phyloP scores from a whole-genome alignment of 1,139 yeast genomes.

The Kurtzmaniella natalensis region DNA sequence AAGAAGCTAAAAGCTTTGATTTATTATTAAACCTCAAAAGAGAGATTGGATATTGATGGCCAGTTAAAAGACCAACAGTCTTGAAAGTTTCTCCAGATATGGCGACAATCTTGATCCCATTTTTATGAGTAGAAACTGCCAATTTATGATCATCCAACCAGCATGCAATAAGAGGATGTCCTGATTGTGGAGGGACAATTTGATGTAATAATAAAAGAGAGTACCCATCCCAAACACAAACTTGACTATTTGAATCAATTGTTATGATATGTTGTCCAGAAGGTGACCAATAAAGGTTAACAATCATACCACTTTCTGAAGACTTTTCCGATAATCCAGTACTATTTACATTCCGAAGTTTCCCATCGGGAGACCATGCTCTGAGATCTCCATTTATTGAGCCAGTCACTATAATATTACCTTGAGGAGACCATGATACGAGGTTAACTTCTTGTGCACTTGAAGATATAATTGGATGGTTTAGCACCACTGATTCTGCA shows the following conservation, averaged over 20 bases:
- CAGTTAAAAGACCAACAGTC: slow-evolving; percentile 60
- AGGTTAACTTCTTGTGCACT: slow-evolving; percentile 29
- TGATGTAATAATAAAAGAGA: slow-evolving; percentile 29
- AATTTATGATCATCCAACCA: slow-evolving; percentile 75
- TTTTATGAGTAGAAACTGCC: slow-evolving; percentile 60
- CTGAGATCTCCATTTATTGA: slow-evolving; percentile 62
- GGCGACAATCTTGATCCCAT: slow-evolving; percentile 56
- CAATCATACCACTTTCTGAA: slow-evolving; percentile 13
- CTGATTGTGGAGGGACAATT: slow-evolving; percentile 37
- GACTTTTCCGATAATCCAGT: slow-evolving; percentile 9
- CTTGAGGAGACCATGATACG: slow-evolving; percentile 63
- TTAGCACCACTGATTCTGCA: slow-evolving; percentile 31
- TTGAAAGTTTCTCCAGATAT: slow-evolving; percentile 23
- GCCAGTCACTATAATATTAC: slow-evolving; percentile 53
- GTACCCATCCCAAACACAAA: slow-evolving; percentile 37
- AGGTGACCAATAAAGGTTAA: slow-evolving; percentile 31
- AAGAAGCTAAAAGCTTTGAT: slow-evolving; percentile 58
- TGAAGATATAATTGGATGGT: slow-evolving; percentile 25
- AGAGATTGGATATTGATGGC: slow-evolving; percentile 66
- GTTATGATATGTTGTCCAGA: slow-evolving; percentile 34
- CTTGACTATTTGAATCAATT: slow-evolving; percentile 28
- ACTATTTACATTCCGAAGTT: slow-evolving; percentile 51
- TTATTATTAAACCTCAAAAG: slow-evolving; percentile 48
- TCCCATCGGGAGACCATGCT: slow-evolving; percentile 66
- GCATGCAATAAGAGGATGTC: slow-evolving; percentile 28